Percentiles rank a stretch among this genome's conserved stretches.
phyloP scores from a whole-genome alignment of 768 basidiomycete genomes.

The Mycena indigotica region DNA sequence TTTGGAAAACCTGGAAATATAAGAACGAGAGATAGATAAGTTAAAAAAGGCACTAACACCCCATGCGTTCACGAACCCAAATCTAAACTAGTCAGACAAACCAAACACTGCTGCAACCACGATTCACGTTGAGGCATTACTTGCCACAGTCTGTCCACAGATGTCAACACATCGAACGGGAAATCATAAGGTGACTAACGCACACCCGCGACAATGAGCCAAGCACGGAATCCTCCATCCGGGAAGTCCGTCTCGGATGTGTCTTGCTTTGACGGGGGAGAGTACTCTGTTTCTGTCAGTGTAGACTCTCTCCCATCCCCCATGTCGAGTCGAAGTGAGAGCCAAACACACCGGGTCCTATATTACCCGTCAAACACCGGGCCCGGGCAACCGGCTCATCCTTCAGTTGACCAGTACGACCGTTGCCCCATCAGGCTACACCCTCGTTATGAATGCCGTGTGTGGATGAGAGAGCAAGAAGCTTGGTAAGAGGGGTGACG shows the following conservation, averaged over 20 bases:
- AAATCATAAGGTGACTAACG: neutral
- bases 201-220: constrained; percentile 48
- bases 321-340: neutral
- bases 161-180: neutral
- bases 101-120: neutral
- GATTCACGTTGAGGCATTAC: constrained; percentile 18
- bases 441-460: no score
- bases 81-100: neutral
- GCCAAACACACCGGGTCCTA: no score
- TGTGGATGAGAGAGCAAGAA: no score
- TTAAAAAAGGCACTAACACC: neutral
- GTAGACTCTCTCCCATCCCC: no score
- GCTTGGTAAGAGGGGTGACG: no score
- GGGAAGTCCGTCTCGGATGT: constrained; percentile 26
- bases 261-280: no score
- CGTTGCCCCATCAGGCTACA: no score
- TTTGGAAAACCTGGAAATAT: constrained; percentile 66
- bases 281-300: no score
- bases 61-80: constrained; percentile 1
- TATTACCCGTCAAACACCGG: no score
- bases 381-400: no score
- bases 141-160: neutral
- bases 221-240: constrained; percentile 46
- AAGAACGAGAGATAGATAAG: neutral
- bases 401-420: no score